Conservation (phyloP, 176 grass and related monocot species). For the Echinochloa phyllopogon region DNA sequence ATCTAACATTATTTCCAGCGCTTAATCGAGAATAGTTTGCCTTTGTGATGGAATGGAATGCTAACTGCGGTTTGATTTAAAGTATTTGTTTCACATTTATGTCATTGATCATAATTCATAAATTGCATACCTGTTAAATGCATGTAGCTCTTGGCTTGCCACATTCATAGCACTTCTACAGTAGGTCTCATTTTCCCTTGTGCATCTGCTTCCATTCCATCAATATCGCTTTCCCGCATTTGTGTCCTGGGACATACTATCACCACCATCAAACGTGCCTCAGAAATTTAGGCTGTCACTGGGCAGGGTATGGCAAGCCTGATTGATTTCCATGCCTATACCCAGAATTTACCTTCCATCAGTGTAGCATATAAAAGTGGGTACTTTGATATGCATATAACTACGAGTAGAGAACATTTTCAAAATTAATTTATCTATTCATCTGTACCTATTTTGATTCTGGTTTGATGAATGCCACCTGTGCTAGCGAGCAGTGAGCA, state of each 20-base stretch:
- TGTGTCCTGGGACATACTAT: no score
- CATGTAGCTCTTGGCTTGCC: no score
- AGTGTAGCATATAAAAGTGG: background rate
- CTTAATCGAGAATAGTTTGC: background rate
- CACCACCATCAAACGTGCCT: no score
- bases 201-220: no score
- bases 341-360: background rate
- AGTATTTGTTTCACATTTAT: background rate
- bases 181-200: no score
- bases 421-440: no score
- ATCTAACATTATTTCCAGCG: background rate
- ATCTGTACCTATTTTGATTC: no score
- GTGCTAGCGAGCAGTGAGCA: background rate
- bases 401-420: background rate
- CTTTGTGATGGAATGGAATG: constrained; percentile 20
- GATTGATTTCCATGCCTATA: background rate
- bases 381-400: constrained; percentile 6
- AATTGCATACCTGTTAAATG: background rate
- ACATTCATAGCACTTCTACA: no score
- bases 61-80: constrained; percentile 9
- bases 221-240: no score
- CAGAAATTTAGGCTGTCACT: no score
- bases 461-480: background rate
- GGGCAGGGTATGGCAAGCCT: background rate
- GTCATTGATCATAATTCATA: background rate